phyloP scores from a whole-genome alignment of 768 basidiomycete genomes.

The Lactarius tabidus region DNA sequence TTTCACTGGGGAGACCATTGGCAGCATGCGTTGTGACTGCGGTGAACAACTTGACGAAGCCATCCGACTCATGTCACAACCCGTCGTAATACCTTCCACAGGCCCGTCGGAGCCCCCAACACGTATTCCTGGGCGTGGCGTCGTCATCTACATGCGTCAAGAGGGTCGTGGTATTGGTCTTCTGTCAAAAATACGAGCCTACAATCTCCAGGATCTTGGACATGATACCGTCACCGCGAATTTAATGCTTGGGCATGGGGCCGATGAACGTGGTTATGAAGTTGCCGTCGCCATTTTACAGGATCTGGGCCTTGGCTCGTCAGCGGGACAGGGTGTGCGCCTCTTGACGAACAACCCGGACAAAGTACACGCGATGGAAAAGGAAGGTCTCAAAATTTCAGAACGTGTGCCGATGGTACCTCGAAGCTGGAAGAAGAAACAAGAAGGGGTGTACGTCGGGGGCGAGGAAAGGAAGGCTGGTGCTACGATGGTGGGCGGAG shows the following conservation, averaged over 20 bases:
- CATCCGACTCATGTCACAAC: slow-evolving; percentile 80
- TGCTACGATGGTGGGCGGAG: slow-evolving; percentile 77
- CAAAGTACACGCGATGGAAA: slow-evolving; percentile 84
- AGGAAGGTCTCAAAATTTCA: slow-evolving; percentile 72
- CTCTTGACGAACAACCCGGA: slow-evolving; percentile 98
- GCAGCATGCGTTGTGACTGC: slow-evolving; percentile 98
- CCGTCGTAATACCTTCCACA: slow-evolving; percentile 47
- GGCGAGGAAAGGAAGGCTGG: slow-evolving; percentile 48
- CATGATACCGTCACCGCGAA: slow-evolving; percentile 99
- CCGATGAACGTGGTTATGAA: slow-evolving; percentile 92
- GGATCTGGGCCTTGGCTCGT: slow-evolving; percentile 73
- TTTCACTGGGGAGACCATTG: slow-evolving; percentile 97
- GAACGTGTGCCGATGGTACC: slow-evolving; percentile 96
- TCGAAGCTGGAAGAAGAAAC: slow-evolving; percentile 62
- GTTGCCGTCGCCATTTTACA: slow-evolving; percentile 86
- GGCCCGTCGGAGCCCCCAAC: slow-evolving; percentile 33
- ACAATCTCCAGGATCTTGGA: slow-evolving; percentile 96
- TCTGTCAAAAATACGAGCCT: slow-evolving; percentile 92
- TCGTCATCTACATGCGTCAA: slow-evolving; percentile 92
- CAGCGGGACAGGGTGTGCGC: slow-evolving; percentile 55
- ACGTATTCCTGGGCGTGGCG: slow-evolving; percentile 79
- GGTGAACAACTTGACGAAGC: slow-evolving; percentile 98
- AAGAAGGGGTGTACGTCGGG: slow-evolving; percentile 29
- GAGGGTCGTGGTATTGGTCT: slow-evolving; percentile 97
- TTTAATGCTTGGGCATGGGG: slow-evolving; percentile 87